A percentile compares a stretch with the other conserved stretches of the same genome.
phyloP scores from a whole-genome alignment of 1,139 yeast genomes.

The Pichia sp. region DNA sequence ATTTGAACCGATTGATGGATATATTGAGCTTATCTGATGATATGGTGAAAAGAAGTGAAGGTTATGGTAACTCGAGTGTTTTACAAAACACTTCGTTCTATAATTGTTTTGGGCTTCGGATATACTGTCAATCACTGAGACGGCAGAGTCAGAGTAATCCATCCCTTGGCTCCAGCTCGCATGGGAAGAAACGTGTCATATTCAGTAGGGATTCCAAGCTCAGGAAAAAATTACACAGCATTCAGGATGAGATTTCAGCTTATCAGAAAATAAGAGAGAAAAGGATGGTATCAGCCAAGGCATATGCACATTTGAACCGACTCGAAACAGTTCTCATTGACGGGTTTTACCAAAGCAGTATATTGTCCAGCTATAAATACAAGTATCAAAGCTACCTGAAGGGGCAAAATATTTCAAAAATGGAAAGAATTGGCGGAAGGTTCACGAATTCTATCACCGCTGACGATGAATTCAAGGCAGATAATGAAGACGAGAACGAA shows the following conservation, averaged over 20 bases:
- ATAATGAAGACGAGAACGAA: conserved; percentile 2
- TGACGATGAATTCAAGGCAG: conserved; percentile 22
- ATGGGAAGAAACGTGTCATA: conserved; percentile 15
- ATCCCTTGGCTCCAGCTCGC: neutral
- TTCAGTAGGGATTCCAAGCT: conserved; percentile 31
- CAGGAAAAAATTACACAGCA: conserved; percentile 12
- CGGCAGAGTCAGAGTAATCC: neutral
- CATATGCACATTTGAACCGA: conserved; percentile 17
- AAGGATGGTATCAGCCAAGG: conserved; percentile 11
- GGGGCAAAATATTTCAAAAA: neutral
- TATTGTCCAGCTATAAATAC: conserved; percentile 25
- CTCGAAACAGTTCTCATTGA: conserved; percentile 25
- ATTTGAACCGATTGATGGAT: conserved; percentile 20
- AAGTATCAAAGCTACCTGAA: conserved; percentile 9
- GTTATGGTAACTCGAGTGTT: neutral
- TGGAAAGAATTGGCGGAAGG: conserved; percentile 29
- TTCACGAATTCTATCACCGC: conserved; percentile 26
- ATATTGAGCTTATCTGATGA: conserved; percentile 25
- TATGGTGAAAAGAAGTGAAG: conserved; percentile 7
- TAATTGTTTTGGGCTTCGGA: conserved; percentile 25
- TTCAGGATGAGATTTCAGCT: conserved; percentile 18
- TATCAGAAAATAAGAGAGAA: conserved; percentile 20
- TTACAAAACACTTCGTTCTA: conserved; percentile 18
- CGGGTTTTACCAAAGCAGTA: conserved; percentile 29
- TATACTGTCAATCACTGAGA: conserved; percentile 19